These are phyloP conservation scores for Microcyclospora tardicrescens DNA, from an alignment of 2,329 filamentous ascomycete genomes.

Conservation along the genomic window DNA sequence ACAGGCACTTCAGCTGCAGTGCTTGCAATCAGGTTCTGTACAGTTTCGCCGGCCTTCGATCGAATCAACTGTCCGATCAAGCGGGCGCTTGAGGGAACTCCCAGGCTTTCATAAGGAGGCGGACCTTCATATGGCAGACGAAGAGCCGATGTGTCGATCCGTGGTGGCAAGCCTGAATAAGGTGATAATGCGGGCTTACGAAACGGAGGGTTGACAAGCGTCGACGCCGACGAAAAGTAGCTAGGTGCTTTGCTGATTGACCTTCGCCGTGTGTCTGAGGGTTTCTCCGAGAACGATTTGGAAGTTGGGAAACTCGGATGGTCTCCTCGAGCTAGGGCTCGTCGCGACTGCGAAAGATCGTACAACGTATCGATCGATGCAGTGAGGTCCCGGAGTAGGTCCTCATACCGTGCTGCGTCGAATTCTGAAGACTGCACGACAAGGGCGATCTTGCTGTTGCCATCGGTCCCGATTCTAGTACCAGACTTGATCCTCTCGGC, in stretches of 20 bases:
- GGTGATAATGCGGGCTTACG: slow-evolving; percentile 18
- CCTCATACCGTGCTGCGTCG: slow-evolving; percentile 60
- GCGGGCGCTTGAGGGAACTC: slow-evolving; percentile 30
- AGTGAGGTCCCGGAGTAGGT: slow-evolving; percentile 60
- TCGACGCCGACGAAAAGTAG: slow-evolving; percentile 28
- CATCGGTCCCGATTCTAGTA: slow-evolving; percentile 11
- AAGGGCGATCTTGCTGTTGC: slow-evolving; percentile 19
- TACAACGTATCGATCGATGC: slow-evolving; percentile 69
- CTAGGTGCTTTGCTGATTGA: slow-evolving; percentile 10
- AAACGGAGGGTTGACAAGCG: slow-evolving; percentile 29
- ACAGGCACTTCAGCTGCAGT: slow-evolving; percentile 36
- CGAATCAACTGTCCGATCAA: slow-evolving; percentile 31
- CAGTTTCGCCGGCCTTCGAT: slow-evolving; percentile 14
- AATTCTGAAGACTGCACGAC: slow-evolving; percentile 35
- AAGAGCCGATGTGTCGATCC: slow-evolving; percentile 31
- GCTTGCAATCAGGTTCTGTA: slow-evolving; percentile 23
- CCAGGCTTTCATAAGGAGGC: slow-evolving; percentile 36
- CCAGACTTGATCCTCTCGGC: slow-evolving; percentile 54
- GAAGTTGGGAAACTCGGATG: slow-evolving; percentile 20
- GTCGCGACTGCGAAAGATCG: slow-evolving; percentile 56
- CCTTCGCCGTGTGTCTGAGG: slow-evolving; percentile 4
- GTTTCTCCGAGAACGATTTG: neutral
- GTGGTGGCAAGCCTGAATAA: slow-evolving; percentile 28
- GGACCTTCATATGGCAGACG: slow-evolving; percentile 34
- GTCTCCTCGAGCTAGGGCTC: slow-evolving; percentile 27